These are phyloP conservation scores for Neurospora crassa DNA, from an alignment of 2,329 filamentous ascomycete species.

Conservation along the genomic window DNA sequence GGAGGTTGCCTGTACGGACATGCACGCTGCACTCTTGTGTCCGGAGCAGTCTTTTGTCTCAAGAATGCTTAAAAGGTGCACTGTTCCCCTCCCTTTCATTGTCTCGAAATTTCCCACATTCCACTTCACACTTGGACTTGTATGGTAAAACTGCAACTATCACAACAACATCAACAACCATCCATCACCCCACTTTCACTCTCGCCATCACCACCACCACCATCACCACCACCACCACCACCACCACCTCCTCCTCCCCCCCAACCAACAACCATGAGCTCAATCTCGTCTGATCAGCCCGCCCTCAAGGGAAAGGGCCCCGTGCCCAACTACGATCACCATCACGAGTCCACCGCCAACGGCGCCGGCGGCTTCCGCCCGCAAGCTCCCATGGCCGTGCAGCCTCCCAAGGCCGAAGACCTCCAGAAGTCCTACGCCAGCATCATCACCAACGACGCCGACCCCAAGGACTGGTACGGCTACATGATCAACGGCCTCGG, in stretches of 20 bases:
- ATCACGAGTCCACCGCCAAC: not conserved
- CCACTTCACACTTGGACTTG: not conserved
- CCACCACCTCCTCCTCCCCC: not conserved
- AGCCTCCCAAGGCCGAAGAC: slow-evolving; percentile 74
- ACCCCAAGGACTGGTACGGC: slow-evolving; percentile 81
- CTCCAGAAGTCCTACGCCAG: slow-evolving; percentile 74
- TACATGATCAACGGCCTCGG: slow-evolving; percentile 65
- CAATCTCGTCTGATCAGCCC: not conserved
- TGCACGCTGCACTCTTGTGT: not conserved
- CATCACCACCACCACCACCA: not conserved
- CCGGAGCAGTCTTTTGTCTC: not conserved
- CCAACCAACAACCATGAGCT: not conserved
- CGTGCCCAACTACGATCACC: not conserved
- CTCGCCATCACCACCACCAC: not conserved
- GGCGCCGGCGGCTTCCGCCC: slow-evolving; percentile 34
- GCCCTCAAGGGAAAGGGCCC: not conserved
- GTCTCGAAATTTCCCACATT: not conserved
- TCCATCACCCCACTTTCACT: not conserved
- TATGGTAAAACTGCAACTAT: not conserved
- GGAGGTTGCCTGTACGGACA: not conserved
- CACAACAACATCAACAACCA: not conserved
- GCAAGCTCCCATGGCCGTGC: slow-evolving; percentile 55
- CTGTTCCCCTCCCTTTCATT: not conserved
- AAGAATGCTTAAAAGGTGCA: not conserved
- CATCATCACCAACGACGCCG: slow-evolving; percentile 53